Conservation (phyloP, 1,284 basidiomycete genomes). For the Cerioporus squamosus region DNA sequence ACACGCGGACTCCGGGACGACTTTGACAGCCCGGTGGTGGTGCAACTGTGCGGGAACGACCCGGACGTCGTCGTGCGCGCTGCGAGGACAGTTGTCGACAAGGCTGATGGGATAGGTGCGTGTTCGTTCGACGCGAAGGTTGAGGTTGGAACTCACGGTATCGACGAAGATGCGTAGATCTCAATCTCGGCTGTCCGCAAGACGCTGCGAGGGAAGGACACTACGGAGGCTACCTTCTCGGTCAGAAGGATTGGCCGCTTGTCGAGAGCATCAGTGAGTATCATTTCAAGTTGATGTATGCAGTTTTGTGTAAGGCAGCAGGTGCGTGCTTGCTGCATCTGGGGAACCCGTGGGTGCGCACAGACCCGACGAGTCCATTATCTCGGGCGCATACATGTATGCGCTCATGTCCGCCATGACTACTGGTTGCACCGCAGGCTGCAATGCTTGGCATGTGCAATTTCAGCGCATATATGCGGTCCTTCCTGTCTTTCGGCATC, state of each 20-base stretch:
- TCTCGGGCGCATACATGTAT: too few species aligned
- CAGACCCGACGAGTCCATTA: too few species aligned
- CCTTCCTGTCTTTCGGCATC: too few species aligned
- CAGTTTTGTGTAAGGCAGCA: too few species aligned
- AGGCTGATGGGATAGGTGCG: conserved; percentile 72
- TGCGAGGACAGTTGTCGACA: conserved; percentile 55
- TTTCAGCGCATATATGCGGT: too few species aligned
- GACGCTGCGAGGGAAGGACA: conserved; percentile 67
- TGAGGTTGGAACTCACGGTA: background rate
- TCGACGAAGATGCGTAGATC: conserved; percentile 41
- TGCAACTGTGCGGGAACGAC: conserved; percentile 75
- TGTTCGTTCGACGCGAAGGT: background rate
- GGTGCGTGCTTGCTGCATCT: too few species aligned
- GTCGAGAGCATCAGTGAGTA: conserved; percentile 61
- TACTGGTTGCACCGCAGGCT: too few species aligned
- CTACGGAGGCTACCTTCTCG: conserved; percentile 75
- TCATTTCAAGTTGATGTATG: background rate
- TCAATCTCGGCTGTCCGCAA: conserved; percentile 75
- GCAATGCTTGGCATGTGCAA: too few species aligned
- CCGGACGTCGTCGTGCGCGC: conserved; percentile 60
- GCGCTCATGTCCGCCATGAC: too few species aligned
- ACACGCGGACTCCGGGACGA: conserved; percentile 17
- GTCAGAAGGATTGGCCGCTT: conserved; percentile 71
- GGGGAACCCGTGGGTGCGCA: too few species aligned
- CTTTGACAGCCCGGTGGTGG: conserved; percentile 55